Evolutionary conservation across 768 basidiomycete species (phyloP), one percentile per base, ranked within the genome.

Genomic region (Tricholoma saponaceum): DNA sequence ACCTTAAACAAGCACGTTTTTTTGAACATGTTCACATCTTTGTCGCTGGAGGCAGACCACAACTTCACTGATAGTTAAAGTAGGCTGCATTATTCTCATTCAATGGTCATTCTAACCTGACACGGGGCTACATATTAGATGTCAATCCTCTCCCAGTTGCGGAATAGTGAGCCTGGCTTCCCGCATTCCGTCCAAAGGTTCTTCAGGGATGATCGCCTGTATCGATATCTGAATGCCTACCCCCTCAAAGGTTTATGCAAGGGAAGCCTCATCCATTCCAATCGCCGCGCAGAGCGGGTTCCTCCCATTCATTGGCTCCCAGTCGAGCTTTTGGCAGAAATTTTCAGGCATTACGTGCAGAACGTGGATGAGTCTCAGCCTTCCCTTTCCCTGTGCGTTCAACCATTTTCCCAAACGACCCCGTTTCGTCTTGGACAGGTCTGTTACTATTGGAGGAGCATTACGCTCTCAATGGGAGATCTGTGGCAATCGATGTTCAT

Each of bases 361-460:
- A 26, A 9, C 6, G 30, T 32, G 10, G 49, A 35, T 33, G 9
- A 41, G 5, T 33, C 47, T n/a, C 33, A 32, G n/a, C 18, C 43
- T 9, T 33, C 20, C 23, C 20, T 39, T 35, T 37, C 55, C 2
- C 14, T 35, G 8, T 56, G 18, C 20, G 37, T 51, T 0, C 23
- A 25, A 47, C 46, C 46, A 26, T 13, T 26, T 26, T 47, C 46
- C 12, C 23, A 16, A 26, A 54, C 41, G 8, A 60, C 54, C 37
- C 66, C 66, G 1, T 54, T 60, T n/a, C 51, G 49, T 16, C 54
- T 68, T 4, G 65, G 62, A 1, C 65, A 62, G 6, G 61, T 68
- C 2, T 68, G 63, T 35, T 57, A 54, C 4, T 35, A 60, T 32
- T 68, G 67, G 67, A 58, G 67, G 18, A 52, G 20, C 12, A 46